Evolutionary conservation across 257 asterid species (phyloP).

Genomic region (Anisodus acutangulus): DNA sequence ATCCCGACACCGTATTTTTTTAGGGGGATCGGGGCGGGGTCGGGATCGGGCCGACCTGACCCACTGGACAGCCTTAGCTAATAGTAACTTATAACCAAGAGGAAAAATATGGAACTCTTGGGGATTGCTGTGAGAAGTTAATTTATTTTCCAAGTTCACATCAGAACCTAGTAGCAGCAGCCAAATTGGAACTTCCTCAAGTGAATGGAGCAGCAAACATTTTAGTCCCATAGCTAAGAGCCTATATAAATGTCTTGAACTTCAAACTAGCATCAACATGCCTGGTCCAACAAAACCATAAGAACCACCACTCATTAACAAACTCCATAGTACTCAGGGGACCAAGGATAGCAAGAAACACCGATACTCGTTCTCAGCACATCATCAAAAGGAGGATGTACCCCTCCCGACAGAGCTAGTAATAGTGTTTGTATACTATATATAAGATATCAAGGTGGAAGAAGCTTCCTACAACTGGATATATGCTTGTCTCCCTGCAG

Average conservation of each 20-base stretch:
- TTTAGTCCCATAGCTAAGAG: neutral
- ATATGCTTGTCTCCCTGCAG: neutral
- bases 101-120: neutral
- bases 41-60: too few relatives aligned
- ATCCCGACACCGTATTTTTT: too few relatives aligned
- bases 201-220: neutral
- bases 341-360: neutral
- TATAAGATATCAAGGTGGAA: neutral
- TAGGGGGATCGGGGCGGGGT: too few relatives aligned
- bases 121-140: neutral
- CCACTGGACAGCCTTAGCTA: neutral
- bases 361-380: neutral
- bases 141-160: neutral
- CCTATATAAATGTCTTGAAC: neutral
- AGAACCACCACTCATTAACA: neutral
- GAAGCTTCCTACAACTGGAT: neutral
- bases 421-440: neutral
- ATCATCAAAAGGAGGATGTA: too few relatives aligned
- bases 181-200: neutral
- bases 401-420: too few relatives aligned
- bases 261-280: neutral
- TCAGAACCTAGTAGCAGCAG: neutral
- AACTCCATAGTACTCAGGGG: neutral
- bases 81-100: neutral
- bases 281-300: neutral